These are phyloP conservation scores for Tulasnella sp. DNA, from an alignment of 768 basidiomycete genomes.

Conservation along the genomic window DNA sequence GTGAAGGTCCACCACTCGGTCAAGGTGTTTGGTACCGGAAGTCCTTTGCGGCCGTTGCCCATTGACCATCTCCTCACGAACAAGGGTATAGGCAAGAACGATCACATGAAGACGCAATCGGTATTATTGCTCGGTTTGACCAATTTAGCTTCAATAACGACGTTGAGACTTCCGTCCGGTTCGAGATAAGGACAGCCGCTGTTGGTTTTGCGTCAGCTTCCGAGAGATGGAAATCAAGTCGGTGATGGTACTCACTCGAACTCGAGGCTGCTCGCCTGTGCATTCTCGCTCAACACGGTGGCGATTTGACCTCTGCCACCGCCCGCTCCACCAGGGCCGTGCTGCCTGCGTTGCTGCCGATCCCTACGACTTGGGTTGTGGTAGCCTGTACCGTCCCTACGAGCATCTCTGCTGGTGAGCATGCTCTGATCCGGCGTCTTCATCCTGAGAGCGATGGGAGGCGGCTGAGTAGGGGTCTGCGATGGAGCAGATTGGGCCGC, in stretches of 20 bases:
- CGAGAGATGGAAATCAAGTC: too few relatives aligned
- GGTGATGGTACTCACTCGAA: conserved; percentile 12
- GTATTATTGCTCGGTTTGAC: conserved; percentile 5
- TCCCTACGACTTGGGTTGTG: not conserved
- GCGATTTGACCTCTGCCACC: not conserved
- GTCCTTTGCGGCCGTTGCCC: too few relatives aligned
- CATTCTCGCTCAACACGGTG: not conserved
- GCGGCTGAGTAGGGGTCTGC: not conserved
- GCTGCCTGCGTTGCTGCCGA: not conserved
- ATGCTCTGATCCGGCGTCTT: not conserved
- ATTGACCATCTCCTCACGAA: not conserved
- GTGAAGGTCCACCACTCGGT: too few relatives aligned
- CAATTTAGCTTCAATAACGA: conserved; percentile 13
- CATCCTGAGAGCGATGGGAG: conserved; percentile 10
- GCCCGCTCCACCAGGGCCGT: not conserved
- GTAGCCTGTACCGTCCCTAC: not conserved
- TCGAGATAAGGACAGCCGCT: conserved; percentile 10
- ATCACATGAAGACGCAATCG: conserved; percentile 11
- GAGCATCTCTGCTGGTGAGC: not conserved
- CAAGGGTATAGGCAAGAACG: not conserved
- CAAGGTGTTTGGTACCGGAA: too few relatives aligned
- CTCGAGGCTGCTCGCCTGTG: conserved; percentile 1
- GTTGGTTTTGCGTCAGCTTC: not conserved
- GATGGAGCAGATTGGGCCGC: too few relatives aligned
- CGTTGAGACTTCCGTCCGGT: not conserved